These are phyloP conservation scores for Aspergillus coremiiformis DNA, from an alignment of 495 filamentous ascomycete species.

Conservation along the genomic window DNA sequence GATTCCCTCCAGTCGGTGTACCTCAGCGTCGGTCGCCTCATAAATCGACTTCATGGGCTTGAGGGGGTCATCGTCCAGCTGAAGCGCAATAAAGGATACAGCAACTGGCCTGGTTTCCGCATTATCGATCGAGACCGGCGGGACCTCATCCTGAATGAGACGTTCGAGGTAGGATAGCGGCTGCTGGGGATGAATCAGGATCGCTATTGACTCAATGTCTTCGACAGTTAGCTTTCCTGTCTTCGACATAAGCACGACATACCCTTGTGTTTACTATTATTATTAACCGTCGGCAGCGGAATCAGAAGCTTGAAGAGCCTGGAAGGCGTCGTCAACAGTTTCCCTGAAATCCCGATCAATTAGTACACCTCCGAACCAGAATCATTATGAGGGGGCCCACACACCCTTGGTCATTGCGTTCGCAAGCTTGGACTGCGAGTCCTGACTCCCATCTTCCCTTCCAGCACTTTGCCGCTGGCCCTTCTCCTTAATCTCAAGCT, in stretches of 20 bases:
- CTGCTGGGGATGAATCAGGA: constrained; percentile 87
- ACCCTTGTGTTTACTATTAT: constrained; percentile 45
- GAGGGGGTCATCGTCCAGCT: constrained; percentile 56
- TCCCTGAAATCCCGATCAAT: constrained; percentile 47
- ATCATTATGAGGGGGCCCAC: background rate
- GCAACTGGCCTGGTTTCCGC: constrained; percentile 59
- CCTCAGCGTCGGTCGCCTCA: constrained; percentile 39
- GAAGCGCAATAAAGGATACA: constrained; percentile 74
- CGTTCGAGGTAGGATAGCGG: constrained; percentile 88
- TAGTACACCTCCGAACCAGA: background rate
- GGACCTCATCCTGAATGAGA: constrained; percentile 82
- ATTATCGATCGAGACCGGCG: constrained; percentile 52
- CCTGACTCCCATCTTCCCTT: background rate
- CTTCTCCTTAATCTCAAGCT: constrained; percentile 2
- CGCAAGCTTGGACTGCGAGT: constrained; percentile 13
- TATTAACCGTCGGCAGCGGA: constrained; percentile 58
- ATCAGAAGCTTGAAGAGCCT: constrained; percentile 84
- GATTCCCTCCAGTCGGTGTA: constrained; percentile 44
- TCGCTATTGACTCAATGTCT: constrained; percentile 73
- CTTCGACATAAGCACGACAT: constrained; percentile 25
- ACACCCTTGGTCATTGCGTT: constrained; percentile 60
- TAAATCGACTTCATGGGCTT: constrained; percentile 40
- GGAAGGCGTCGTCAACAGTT: constrained; percentile 84
- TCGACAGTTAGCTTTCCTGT: constrained; percentile 35
- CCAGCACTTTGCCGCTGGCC: background rate